phyloP scores from a whole-genome alignment of 192 early-diverging fungal genomes.

The Coemansia sp. region DNA sequence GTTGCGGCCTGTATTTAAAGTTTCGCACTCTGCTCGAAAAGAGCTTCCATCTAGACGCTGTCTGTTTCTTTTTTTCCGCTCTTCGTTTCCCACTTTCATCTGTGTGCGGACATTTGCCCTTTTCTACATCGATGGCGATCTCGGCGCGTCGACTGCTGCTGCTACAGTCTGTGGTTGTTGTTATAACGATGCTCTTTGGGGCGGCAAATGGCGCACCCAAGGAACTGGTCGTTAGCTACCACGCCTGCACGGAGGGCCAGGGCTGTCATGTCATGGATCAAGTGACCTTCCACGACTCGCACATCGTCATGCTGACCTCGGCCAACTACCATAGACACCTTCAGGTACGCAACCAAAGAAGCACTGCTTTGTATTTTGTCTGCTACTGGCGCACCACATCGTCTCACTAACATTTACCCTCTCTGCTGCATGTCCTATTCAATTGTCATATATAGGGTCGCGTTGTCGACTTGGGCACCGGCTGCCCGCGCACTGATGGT shows the following conservation, averaged over 20 bases:
- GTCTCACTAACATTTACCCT: background rate
- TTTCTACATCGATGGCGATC: background rate
- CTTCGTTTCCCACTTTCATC: background rate
- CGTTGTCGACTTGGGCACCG: slow-evolving; percentile 21
- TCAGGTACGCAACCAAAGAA: slow-evolving; percentile 25
- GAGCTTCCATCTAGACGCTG: slow-evolving; percentile 8
- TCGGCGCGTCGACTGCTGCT: background rate
- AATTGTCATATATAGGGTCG: slow-evolving; percentile 26
- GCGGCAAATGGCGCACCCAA: slow-evolving; percentile 9
- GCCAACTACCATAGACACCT: slow-evolving; percentile 22
- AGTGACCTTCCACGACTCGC: slow-evolving; percentile 38
- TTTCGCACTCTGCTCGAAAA: background rate
- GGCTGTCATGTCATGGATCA: slow-evolving; percentile 46
- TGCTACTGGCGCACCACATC: background rate
- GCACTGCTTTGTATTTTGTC: background rate
- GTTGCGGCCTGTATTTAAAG: background rate
- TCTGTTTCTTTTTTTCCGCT: background rate
- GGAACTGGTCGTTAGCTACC: slow-evolving; percentile 49
- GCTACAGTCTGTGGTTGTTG: background rate
- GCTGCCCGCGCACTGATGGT: slow-evolving; percentile 7
- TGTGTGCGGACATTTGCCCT: background rate
- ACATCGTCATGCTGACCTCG: slow-evolving; percentile 32
- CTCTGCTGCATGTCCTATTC: background rate
- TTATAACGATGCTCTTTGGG: slow-evolving; percentile 12
- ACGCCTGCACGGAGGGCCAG: slow-evolving; percentile 28